Base-by-base conservation (phyloP, 257 asterid genomes). In the Plantago ovata region DNA sequence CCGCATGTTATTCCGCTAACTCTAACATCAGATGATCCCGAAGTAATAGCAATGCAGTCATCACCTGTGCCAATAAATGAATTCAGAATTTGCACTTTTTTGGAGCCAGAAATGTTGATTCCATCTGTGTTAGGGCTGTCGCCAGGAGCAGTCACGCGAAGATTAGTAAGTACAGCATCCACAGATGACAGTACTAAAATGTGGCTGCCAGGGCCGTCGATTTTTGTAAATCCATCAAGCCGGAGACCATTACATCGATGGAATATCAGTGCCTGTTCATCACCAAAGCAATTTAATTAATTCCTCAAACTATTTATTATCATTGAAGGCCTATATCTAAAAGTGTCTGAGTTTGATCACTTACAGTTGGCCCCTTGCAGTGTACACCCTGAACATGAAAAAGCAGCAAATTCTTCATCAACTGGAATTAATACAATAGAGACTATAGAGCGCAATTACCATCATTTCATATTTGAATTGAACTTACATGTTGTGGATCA, bases 111-210 rank as follows among this genome's bases (percentile, higher is more conserved):
- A 51, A 79, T 62, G 64, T 73, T 79, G 18, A 81, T 81, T 0
- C 71, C 94, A 61, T 84, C 94, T 0, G 94, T 84, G 41, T 84
- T 84, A n/a, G 81, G 89, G 78, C 87, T 81, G 13, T 77, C 69
- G 0, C 77, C 83, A 0, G 89, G 89, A 9, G 94, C 84, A 18
- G 69, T 71, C 48, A 81, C 18, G 2, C 73, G 79, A 2, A 79
- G 74, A 65, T 81, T 77, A 45, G 85, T 58, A 10, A 77, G 58
- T 0, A 53, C 63, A 1, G 56, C 87, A 38, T 70, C 82, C 8
- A 69, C 69, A 49, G 70, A 63, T 18, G 83, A 67, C 51, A 74
- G 60, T 1, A 81, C 58, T 51, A 75, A 47, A 14, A 84, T 79
- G 36, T 84, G 90, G 44, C 70, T 73, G 52, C 85, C 81, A 0